A percentile compares a stretch with the other conserved stretches of the same genome.
Conservation (phyloP, 1,139 yeast genomes). For the Entelexis sorbosivorans region DNA sequence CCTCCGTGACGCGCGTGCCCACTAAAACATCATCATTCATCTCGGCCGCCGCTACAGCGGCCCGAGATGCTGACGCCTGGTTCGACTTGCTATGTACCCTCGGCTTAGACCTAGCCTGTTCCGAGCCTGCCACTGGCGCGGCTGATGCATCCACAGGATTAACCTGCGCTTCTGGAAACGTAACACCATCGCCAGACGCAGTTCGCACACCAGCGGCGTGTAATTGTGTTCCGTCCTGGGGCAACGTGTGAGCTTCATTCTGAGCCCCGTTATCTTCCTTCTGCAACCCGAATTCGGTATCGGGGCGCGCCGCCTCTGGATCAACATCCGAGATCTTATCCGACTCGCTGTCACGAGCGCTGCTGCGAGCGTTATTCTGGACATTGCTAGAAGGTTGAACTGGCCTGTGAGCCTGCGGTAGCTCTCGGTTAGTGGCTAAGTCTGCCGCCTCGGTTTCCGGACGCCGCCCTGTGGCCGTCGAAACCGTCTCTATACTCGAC, state of each 20-base stretch:
- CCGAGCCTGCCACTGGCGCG: not conserved
- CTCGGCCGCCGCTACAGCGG: conserved; percentile 19
- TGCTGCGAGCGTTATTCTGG: too few species aligned
- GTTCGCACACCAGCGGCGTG: too few species aligned
- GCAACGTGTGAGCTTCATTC: not conserved
- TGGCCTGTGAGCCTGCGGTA: not conserved
- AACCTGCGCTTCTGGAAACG: too few species aligned
- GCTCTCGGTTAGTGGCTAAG: not conserved
- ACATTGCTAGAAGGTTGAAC: too few species aligned
- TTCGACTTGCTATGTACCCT: not conserved
- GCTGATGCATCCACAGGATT: not conserved
- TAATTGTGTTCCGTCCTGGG: not conserved
- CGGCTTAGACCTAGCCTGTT: not conserved
- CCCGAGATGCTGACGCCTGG: conserved; percentile 7
- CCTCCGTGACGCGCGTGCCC: conserved; percentile 79
- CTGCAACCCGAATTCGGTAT: too few species aligned
- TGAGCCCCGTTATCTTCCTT: not conserved
- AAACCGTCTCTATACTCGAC: not conserved
- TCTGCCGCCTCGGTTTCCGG: not conserved
- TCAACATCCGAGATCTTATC: too few species aligned
- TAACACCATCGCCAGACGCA: too few species aligned
- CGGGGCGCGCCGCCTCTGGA: too few species aligned
- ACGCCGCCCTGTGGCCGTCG: not conserved
- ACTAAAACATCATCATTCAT: conserved; percentile 47
- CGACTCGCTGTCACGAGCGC: too few species aligned